Evolutionary conservation across 495 filamentous ascomycete genomes (phyloP), one percentile per base, ranked within the genome.

Genomic region (Geoglossum glabrum): DNA sequence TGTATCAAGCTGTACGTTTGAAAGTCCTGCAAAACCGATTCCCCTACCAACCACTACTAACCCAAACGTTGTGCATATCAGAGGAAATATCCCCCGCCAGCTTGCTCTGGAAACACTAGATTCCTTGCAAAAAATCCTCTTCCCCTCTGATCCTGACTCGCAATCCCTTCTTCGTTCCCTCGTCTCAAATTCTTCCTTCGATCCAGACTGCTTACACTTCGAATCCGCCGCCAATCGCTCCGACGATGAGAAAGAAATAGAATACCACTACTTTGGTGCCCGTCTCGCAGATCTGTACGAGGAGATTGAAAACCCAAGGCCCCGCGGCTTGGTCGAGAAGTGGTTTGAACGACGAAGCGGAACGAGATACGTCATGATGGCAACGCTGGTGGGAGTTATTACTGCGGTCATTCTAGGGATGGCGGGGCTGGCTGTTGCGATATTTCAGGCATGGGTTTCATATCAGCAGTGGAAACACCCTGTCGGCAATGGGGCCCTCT

Each of bases 291-390:
- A 68, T 28, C 59, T 70, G 8, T 67, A 71, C 52, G 60, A 69
- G 40, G 70, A 72, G 47, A 33, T 69, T 11, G 59, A 69, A 36
- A 67, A 66, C 30, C 70, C 70, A 40, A 61, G 58, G 33, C 67
- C 70, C 17, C 62, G 69, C 9, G 66, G 69, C 25, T 60, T 30
- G 6, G 46, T 71, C 0, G 60, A 66, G 55, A 67, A 63, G 45
- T 67, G 65, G 67, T 56, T 72, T 55, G 60, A 72, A 57, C 59
- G 69, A 28, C 66, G 61, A 59, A 72, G 70, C 57, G 68, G 68
- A 21, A 65, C 68, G 3, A 64, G 68, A 52, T 67, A 70, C 54
- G 60, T 70, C 2, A 68, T 70, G 65, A 61, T 69, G 60, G 70
- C 66, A 9, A 71, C 69, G 0, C 49, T 72, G 1, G 61, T 61